Evolutionary conservation across 2,329 filamentous ascomycete genomes (phyloP).

Genomic region (Cyclaneusma minus): DNA sequence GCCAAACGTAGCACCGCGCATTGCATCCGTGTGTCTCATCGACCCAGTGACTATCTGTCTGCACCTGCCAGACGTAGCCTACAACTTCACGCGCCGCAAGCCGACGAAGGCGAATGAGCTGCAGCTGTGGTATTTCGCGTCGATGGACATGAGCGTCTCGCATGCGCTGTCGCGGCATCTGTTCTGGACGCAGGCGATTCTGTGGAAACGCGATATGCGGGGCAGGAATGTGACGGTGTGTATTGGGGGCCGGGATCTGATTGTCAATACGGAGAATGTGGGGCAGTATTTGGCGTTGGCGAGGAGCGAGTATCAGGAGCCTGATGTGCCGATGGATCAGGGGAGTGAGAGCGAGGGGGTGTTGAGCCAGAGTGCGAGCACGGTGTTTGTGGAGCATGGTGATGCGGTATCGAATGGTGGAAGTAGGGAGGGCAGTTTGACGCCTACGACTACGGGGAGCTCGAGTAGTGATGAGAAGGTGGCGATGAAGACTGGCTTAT

Average conservation of each 20-base stretch:
- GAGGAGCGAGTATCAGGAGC: constrained; percentile 5
- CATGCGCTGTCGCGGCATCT: constrained; percentile 42
- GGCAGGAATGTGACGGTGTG: constrained; percentile 27
- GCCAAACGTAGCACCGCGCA: constrained; percentile 21
- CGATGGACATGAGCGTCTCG: constrained; percentile 39
- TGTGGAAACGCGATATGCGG: constrained; percentile 41
- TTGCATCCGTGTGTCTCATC: constrained; percentile 36
- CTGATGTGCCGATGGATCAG: background rate
- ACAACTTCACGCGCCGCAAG: constrained; percentile 37
- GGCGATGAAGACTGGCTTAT: constrained; percentile 7
- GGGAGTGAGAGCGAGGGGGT: too few relatives aligned
- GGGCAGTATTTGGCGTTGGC: constrained; percentile 30
- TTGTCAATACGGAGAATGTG: constrained; percentile 36
- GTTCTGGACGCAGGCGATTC: constrained; percentile 44
- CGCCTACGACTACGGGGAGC: too few relatives aligned
- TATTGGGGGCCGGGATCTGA: constrained; percentile 34
- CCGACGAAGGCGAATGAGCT: constrained; percentile 37
- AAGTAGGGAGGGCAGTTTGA: too few relatives aligned
- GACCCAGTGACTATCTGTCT: constrained; percentile 45
- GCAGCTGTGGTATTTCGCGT: constrained; percentile 43
- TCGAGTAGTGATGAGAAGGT: too few relatives aligned
- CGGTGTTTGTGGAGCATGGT: too few relatives aligned
- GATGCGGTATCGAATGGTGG: too few relatives aligned
- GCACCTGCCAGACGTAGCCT: constrained; percentile 45
- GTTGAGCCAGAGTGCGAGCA: too few relatives aligned